phyloP scores from a whole-genome alignment of 495 filamentous ascomycete genomes.

The Platismatia glauca region DNA sequence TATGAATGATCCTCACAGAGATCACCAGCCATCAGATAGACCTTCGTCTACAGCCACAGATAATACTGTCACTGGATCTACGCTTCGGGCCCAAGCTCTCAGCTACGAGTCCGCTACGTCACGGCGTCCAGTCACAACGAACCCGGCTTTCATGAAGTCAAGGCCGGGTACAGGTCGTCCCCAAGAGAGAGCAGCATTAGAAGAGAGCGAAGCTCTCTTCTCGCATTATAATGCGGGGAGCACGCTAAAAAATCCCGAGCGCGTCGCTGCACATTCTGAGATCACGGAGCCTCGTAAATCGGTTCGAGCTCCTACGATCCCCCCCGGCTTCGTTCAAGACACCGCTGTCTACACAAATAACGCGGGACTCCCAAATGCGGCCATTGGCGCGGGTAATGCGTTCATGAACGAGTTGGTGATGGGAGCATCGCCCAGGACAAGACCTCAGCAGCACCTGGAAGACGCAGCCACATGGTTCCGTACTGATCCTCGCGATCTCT shows the following conservation, averaged over 20 bases:
- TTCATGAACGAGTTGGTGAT: neutral
- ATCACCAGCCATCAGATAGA: neutral
- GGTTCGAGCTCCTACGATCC: neutral
- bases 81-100: neutral
- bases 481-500: neutral
- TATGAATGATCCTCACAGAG: neutral
- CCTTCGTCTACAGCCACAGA: neutral
- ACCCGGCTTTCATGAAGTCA: neutral
- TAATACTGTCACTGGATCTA: neutral
- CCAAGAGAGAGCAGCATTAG: neutral
- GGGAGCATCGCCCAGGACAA: neutral
- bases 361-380: neutral
- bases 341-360: neutral
- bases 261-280: neutral
- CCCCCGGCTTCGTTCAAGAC: neutral
- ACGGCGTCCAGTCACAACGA: neutral
- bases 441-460: neutral
- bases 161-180: neutral
- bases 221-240: neutral
- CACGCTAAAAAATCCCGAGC: neutral
- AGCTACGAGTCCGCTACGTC: neutral
- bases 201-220: neutral
- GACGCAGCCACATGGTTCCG: neutral
- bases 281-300: neutral
- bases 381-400: neutral